A percentile compares a stretch with the other conserved stretches of the same genome.
These are phyloP conservation scores for Podospora didyma DNA, from an alignment of 495 filamentous ascomycete species.

Conservation along the genomic window DNA sequence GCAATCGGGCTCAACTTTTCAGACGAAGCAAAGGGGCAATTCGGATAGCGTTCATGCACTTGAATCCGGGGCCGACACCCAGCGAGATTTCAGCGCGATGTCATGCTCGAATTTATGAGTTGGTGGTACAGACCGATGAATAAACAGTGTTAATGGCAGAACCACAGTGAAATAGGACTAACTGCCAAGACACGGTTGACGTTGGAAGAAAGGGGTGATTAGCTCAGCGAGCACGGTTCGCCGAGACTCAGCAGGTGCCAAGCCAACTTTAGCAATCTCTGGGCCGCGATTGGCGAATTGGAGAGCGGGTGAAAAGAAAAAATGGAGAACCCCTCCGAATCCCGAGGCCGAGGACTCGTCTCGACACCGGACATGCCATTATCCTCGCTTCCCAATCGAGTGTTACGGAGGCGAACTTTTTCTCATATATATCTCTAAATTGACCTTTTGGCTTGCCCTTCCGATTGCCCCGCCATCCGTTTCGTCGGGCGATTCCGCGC, in stretches of 20 bases:
- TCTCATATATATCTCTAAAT: background rate
- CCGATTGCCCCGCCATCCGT: background rate
- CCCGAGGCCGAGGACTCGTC: conserved; percentile 7
- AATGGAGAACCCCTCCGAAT: conserved; percentile 9
- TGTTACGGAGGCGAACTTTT: conserved; percentile 12
- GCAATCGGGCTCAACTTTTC: too few species aligned
- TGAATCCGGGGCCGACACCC: too few species aligned
- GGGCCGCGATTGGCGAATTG: conserved; percentile 19
- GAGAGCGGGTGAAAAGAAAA: background rate
- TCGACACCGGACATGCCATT: too few species aligned
- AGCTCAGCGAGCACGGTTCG: conserved; percentile 6
- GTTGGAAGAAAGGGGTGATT: background rate
- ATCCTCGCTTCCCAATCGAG: background rate
- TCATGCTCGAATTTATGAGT: too few species aligned
- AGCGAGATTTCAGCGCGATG: too few species aligned
- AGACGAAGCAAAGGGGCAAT: too few species aligned
- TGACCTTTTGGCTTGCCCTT: background rate
- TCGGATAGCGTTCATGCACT: too few species aligned
- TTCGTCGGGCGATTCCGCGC: background rate
- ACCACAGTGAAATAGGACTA: background rate
- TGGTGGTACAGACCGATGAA: background rate
- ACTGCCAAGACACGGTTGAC: background rate
- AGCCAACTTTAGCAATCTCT: conserved; percentile 16
- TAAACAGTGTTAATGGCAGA: background rate
- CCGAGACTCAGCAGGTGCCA: too few species aligned